phyloP scores from a whole-genome alignment of 83 land plant species.

The Picea engelmannii region DNA sequence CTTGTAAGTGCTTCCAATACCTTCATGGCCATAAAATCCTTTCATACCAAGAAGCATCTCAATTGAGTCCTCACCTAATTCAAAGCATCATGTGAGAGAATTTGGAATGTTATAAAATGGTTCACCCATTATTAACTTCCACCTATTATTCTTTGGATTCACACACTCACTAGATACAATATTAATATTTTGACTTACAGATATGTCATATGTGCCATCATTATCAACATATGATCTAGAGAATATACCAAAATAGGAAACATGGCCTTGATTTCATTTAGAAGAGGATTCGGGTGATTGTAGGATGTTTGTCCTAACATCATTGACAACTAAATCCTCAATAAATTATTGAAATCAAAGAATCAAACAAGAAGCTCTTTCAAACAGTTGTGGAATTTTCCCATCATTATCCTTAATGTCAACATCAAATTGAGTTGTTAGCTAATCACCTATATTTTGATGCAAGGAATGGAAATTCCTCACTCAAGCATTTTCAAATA shows the following conservation, averaged over 20 bases:
- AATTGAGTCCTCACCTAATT: background rate
- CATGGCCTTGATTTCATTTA: too few relatives aligned
- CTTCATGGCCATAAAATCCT: conserved; percentile 6
- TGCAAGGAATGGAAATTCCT: too few relatives aligned
- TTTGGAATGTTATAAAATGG: background rate
- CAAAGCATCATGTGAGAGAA: background rate
- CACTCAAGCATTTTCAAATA: too few relatives aligned
- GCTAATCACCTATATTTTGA: background rate
- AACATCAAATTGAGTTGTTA: background rate
- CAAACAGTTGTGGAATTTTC: conserved; percentile 1
- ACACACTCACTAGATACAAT: background rate
- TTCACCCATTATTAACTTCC: background rate
- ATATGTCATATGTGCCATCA: too few relatives aligned
- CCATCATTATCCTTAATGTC: background rate
- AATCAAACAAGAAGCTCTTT: conserved; percentile 1
- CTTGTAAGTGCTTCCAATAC: background rate
- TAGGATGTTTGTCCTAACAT: too few relatives aligned
- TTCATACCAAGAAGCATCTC: conserved; percentile 4
- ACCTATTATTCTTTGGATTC: background rate
- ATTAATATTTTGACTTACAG: too few relatives aligned
- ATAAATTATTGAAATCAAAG: conserved; percentile 3
- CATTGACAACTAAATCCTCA: background rate
- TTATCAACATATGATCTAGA: too few relatives aligned
- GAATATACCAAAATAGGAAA: too few relatives aligned
- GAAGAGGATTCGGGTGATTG: too few relatives aligned